These are phyloP conservation scores for Cystobasidium sp. DNA, from an alignment of 1,284 basidiomycete species.

Conservation along the genomic window DNA sequence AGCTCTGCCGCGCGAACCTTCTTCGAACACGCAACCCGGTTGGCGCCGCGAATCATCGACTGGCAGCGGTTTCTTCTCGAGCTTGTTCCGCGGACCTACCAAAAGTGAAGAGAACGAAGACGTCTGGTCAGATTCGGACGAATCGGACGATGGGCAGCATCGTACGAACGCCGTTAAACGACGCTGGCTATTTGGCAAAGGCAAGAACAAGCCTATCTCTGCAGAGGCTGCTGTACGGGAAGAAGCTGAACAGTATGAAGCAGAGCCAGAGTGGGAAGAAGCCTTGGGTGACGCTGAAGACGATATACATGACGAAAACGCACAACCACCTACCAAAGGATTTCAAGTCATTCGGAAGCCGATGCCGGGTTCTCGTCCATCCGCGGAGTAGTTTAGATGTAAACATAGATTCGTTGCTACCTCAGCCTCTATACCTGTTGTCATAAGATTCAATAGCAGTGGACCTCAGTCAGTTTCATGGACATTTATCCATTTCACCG, in stretches of 20 bases:
- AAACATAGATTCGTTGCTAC: no score
- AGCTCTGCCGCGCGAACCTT: neutral
- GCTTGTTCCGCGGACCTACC: conserved; percentile 25
- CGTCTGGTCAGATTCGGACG: conserved; percentile 40
- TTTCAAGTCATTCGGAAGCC: conserved; percentile 35
- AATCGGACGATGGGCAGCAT: conserved; percentile 22
- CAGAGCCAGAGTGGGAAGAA: conserved; percentile 20
- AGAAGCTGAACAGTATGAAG: conserved; percentile 22
- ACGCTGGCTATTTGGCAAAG: conserved; percentile 28
- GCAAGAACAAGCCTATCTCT: conserved; percentile 14
- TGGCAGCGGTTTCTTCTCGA: conserved; percentile 39
- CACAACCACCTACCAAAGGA: neutral
- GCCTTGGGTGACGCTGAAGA: conserved; percentile 1
- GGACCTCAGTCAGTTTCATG: no score
- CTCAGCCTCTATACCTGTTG: no score
- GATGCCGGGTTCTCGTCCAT: neutral
- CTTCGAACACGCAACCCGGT: neutral
- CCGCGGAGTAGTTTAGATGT: neutral
- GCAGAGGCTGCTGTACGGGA: conserved; percentile 3
- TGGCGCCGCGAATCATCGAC: conserved; percentile 39
- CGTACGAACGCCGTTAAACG: conserved; percentile 4
- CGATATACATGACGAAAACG: neutral
- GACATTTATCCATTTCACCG: no score
- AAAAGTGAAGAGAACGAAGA: conserved; percentile 37
- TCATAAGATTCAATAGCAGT: no score